Percentiles rank a stretch among this genome's conserved stretches.
Conservation (phyloP, 345 rosid genomes). For the Arabidopsis suecica region DNA sequence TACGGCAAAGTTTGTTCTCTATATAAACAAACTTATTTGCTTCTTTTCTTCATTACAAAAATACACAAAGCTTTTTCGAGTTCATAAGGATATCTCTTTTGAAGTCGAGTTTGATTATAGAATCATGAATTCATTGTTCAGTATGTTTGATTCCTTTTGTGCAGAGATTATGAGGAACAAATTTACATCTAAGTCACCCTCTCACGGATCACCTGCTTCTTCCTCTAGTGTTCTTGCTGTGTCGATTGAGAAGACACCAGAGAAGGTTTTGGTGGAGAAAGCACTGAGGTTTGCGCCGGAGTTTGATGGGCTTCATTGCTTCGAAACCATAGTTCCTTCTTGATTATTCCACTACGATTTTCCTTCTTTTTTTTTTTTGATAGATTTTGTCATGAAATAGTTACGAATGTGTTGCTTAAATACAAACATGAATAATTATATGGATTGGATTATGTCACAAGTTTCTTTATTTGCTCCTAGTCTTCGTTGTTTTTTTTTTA, state of each 20-base stretch:
- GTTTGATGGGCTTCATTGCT: conserved; percentile 67
- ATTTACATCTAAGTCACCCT: background rate
- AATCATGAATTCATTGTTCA: conserved; percentile 31
- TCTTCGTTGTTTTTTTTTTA: background rate
- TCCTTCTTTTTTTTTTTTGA: too few relatives aligned
- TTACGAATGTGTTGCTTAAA: background rate
- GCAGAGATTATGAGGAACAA: conserved; percentile 7
- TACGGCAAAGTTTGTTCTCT: conserved; percentile 4
- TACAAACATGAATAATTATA: background rate
- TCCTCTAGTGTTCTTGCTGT: background rate
- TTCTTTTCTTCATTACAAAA: background rate
- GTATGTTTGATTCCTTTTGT: conserved; percentile 11
- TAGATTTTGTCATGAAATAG: background rate
- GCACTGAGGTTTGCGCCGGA: conserved; percentile 51
- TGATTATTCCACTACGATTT: background rate
- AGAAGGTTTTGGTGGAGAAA: conserved; percentile 19
- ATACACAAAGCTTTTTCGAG: background rate
- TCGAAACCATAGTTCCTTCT: conserved; percentile 51
- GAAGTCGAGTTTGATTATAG: conserved; percentile 4
- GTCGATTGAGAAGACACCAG: background rate
- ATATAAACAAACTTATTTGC: background rate
- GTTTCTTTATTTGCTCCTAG: background rate
- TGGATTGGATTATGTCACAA: background rate
- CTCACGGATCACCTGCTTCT: conserved; percentile 12
- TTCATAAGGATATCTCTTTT: background rate